A percentile compares a stretch with the other conserved stretches of the same genome.
phyloP scores from a whole-genome alignment of 768 basidiomycete species.

The Dictyophora rubrovolvata region DNA sequence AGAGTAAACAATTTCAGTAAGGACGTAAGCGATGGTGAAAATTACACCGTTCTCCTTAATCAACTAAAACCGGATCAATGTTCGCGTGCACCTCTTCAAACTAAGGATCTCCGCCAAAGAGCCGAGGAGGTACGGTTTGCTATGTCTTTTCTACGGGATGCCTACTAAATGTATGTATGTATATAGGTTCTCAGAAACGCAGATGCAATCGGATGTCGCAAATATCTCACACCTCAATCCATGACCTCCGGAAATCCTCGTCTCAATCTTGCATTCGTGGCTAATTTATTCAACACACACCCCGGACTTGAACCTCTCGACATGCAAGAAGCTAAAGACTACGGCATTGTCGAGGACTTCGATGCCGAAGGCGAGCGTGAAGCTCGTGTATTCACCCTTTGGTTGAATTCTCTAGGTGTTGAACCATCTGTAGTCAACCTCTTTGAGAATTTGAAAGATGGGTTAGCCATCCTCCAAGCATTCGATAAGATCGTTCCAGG shows the following conservation, averaged over 20 bases:
- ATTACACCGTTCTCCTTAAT: constrained; percentile 92
- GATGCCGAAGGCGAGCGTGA: constrained; percentile 98
- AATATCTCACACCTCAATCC: constrained; percentile 88
- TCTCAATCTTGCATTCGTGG: constrained; percentile 95
- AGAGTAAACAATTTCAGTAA: constrained; percentile 97
- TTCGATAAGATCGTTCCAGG: constrained; percentile 95
- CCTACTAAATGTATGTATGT: background rate
- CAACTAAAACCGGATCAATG: constrained; percentile 94
- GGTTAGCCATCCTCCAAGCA: constrained; percentile 83
- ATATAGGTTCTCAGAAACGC: constrained; percentile 91
- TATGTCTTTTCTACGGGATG: background rate
- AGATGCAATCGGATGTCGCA: constrained; percentile 85
- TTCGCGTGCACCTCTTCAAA: constrained; percentile 83
- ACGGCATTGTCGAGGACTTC: constrained; percentile 88
- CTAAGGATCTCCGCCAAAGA: constrained; percentile 66
- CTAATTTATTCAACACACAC: constrained; percentile 96
- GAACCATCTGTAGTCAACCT: constrained; percentile 95
- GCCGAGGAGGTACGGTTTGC: constrained; percentile 58
- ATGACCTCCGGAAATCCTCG: constrained; percentile 92
- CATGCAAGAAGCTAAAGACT: constrained; percentile 86
- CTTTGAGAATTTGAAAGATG: constrained; percentile 93
- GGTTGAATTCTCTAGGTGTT: constrained; percentile 96
- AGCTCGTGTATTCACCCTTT: constrained; percentile 94
- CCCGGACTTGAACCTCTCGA: constrained; percentile 92
- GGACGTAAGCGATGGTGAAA: constrained; percentile 95